These are phyloP conservation scores for Garcia nutans DNA, from an alignment of 345 rosid species.

Conservation along the genomic window DNA sequence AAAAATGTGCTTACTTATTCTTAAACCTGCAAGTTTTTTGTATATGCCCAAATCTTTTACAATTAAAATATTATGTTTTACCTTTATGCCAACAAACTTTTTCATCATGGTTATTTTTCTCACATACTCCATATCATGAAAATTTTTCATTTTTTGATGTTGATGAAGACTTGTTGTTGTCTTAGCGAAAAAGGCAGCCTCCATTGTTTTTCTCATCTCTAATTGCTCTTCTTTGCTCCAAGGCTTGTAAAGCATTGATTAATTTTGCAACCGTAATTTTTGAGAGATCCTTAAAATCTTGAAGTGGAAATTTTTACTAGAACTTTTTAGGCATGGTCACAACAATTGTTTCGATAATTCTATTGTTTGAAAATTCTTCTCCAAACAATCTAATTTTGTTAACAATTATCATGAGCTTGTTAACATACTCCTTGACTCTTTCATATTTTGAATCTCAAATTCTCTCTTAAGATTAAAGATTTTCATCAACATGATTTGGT, in stretches of 20 bases:
- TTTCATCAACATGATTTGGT: too few relatives aligned
- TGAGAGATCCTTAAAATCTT: not conserved
- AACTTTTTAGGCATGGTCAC: not conserved
- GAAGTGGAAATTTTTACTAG: not conserved
- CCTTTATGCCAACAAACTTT: too few relatives aligned
- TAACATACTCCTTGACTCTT: not conserved
- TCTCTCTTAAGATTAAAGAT: not conserved
- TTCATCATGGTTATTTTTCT: too few relatives aligned
- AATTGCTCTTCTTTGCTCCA: not conserved
- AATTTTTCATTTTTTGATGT: too few relatives aligned
- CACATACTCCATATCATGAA: too few relatives aligned
- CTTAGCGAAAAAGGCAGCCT: not conserved
- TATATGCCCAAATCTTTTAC: too few relatives aligned
- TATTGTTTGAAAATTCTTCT: not conserved
- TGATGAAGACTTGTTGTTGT: too few relatives aligned
- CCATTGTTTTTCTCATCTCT: not conserved
- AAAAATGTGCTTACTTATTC: too few relatives aligned
- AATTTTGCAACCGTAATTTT: not conserved
- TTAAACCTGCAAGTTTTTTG: too few relatives aligned
- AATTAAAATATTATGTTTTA: too few relatives aligned
- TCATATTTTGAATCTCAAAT: not conserved
- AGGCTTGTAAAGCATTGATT: not conserved
- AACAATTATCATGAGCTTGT: not conserved
- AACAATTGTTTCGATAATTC: not conserved
- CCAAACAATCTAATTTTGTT: not conserved